Evolutionary conservation across 176 grass and related monocot species (phyloP).

Genomic region (Eragrostis curvula): DNA sequence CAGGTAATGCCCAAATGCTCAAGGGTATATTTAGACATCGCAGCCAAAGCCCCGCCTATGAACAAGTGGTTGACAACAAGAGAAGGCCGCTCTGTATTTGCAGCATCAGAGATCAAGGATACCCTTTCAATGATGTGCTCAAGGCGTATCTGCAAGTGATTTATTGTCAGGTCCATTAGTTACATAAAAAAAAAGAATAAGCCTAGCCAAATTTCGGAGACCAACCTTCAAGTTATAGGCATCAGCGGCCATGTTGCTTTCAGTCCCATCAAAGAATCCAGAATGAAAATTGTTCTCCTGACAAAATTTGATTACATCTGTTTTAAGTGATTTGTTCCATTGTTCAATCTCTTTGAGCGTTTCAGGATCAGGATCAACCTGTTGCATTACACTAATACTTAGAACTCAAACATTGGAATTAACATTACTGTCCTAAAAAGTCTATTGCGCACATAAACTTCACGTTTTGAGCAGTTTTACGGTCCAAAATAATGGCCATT

Average conservation of each 20-base stretch:
- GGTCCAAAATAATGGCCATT: too few relatives aligned
- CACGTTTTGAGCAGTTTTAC: background rate
- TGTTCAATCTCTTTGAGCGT: constrained; percentile 77
- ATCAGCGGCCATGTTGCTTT: constrained; percentile 91
- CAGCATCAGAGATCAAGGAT: constrained; percentile 83
- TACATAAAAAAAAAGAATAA: constrained; percentile 41
- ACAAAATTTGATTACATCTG: constrained; percentile 87
- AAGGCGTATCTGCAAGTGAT: constrained; percentile 76
- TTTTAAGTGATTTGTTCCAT: constrained; percentile 78
- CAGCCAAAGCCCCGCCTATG: constrained; percentile 91
- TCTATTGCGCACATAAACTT: background rate
- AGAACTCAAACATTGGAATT: background rate
- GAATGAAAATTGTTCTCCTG: constrained; percentile 92
- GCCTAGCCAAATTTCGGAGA: background rate
- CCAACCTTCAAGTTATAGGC: constrained; percentile 88
- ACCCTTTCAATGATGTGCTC: constrained; percentile 98
- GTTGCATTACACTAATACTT: constrained; percentile 34
- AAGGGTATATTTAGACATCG: constrained; percentile 90
- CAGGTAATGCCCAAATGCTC: constrained; percentile 90
- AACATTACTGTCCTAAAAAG: background rate
- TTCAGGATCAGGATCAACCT: constrained; percentile 83
- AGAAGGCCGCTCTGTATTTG: constrained; percentile 86
- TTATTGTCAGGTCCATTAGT: constrained; percentile 27
- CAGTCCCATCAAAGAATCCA: constrained; percentile 87
- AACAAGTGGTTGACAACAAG: constrained; percentile 74